These are phyloP conservation scores for Pythium insidiosum DNA, from an alignment of 352 stramenopile species.

Conservation along the genomic window DNA sequence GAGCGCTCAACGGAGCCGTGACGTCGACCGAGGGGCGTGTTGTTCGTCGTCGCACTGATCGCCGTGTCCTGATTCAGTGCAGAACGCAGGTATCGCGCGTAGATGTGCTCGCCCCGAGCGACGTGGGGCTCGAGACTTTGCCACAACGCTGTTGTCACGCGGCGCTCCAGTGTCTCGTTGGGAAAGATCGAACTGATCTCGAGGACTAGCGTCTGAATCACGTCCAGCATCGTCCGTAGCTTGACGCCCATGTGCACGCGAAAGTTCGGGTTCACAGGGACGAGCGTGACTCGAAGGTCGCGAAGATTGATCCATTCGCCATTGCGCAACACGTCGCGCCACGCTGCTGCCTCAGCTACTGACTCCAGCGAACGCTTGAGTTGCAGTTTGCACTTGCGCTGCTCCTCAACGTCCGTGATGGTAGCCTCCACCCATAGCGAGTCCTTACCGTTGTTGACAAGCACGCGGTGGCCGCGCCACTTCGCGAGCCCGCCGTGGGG, in stretches of 20 bases:
- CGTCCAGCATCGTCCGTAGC: conserved; percentile 47
- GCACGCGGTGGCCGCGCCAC: conserved; percentile 42
- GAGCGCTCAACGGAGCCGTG: conserved; percentile 1
- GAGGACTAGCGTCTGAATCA: conserved; percentile 48
- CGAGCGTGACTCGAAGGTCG: conserved; percentile 35
- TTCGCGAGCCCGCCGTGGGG: conserved; percentile 30
- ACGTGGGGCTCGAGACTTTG: conserved; percentile 39
- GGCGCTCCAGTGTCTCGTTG: conserved; percentile 47
- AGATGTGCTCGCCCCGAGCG: conserved; percentile 60
- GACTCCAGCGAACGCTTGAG: conserved; percentile 45
- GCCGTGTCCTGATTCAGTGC: conserved; percentile 40
- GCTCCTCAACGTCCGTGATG: conserved; percentile 51
- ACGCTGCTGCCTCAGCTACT: conserved; percentile 19
- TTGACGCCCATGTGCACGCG: conserved; percentile 59
- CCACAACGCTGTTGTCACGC: conserved; percentile 49
- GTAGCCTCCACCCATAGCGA: conserved; percentile 54
- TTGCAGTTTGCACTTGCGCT: conserved; percentile 50
- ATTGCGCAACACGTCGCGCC: conserved; percentile 26
- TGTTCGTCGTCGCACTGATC: too few relatives aligned
- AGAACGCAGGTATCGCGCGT: conserved; percentile 61
- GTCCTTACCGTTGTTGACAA: conserved; percentile 70
- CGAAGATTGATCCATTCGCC: conserved; percentile 50
- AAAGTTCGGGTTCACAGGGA: conserved; percentile 50
- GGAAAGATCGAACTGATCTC: conserved; percentile 73
- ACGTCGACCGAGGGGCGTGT: too few relatives aligned